Percentiles rank a stretch among this genome's conserved stretches.
Conservation (phyloP, 345 rosid species). For the Combretum micranthum region DNA sequence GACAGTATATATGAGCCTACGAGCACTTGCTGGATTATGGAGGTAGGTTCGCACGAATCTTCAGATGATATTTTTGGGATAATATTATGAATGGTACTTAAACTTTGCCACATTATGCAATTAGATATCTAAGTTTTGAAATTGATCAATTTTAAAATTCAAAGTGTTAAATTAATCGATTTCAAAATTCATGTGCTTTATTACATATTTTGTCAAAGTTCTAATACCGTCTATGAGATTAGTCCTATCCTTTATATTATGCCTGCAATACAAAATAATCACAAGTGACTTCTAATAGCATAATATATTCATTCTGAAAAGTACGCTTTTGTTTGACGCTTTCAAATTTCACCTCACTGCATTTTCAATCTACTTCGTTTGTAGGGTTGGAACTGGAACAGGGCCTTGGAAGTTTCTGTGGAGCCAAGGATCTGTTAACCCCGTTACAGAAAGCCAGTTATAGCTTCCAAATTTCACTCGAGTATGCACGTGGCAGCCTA, state of each 20-base stretch:
- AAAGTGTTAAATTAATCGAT: too few species aligned
- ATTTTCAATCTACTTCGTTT: not conserved
- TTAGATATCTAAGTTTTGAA: too few species aligned
- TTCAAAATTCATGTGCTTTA: too few species aligned
- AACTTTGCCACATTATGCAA: too few species aligned
- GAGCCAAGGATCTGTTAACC: conserved; percentile 1
- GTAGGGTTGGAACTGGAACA: conserved; percentile 84
- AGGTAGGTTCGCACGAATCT: conserved; percentile 36
- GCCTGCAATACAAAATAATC: not conserved
- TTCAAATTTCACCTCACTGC: not conserved
- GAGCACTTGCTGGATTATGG: conserved; percentile 80
- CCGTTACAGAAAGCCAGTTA: too few species aligned
- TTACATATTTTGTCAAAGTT: too few species aligned
- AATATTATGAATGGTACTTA: too few species aligned
- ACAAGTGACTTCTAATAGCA: not conserved
- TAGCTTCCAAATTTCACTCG: too few species aligned
- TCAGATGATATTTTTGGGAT: too few species aligned
- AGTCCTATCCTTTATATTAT: not conserved
- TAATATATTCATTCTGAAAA: not conserved
- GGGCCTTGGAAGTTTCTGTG: conserved; percentile 89
- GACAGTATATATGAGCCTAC: conserved; percentile 76
- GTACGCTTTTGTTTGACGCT: not conserved
- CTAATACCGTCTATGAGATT: too few species aligned
- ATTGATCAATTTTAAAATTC: too few species aligned
- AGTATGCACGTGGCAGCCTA: too few species aligned